Evolutionary conservation across 495 filamentous ascomycete species (phyloP).

Genomic region (Aspergillus indologenus): DNA sequence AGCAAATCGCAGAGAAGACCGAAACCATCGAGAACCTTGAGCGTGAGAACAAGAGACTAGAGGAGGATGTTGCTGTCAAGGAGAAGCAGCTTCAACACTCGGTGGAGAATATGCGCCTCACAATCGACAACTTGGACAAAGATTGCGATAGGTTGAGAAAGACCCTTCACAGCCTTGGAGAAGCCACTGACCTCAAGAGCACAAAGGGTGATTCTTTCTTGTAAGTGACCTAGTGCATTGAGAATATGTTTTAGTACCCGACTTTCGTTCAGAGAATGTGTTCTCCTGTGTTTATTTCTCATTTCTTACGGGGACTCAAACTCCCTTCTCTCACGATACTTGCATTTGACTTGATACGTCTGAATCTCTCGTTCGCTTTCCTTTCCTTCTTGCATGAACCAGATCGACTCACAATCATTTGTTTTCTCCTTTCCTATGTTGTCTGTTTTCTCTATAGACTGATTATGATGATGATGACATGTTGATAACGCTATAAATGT

Average conservation of each 20-base stretch:
- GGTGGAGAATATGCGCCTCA: conserved; percentile 48
- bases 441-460: conserved; percentile 31
- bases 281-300: conserved; percentile 15
- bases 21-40: conserved; percentile 37
- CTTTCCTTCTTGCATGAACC: conserved; percentile 11
- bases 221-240: conserved; percentile 49
- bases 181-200: conserved; percentile 57
- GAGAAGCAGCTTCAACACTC: conserved; percentile 49
- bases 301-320: conserved; percentile 17
- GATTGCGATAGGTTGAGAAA: conserved; percentile 58
- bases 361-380: conserved; percentile 22
- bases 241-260: conserved; percentile 21
- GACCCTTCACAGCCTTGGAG: conserved; percentile 55
- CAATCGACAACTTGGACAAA: conserved; percentile 49
- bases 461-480: conserved; percentile 25
- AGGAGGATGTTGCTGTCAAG: conserved; percentile 46
- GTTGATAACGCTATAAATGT: conserved; percentile 41
- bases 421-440: conserved; percentile 18
- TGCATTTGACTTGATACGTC: conserved; percentile 10
- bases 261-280: conserved; percentile 19
- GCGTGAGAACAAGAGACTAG: conserved; percentile 47
- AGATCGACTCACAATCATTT: conserved; percentile 14
- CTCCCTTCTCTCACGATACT: conserved; percentile 14
- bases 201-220: conserved; percentile 60
- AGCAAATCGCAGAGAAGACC: conserved; percentile 38